These are phyloP conservation scores for Penicillium chermesinum DNA, from an alignment of 495 filamentous ascomycete genomes.

Conservation along the genomic window DNA sequence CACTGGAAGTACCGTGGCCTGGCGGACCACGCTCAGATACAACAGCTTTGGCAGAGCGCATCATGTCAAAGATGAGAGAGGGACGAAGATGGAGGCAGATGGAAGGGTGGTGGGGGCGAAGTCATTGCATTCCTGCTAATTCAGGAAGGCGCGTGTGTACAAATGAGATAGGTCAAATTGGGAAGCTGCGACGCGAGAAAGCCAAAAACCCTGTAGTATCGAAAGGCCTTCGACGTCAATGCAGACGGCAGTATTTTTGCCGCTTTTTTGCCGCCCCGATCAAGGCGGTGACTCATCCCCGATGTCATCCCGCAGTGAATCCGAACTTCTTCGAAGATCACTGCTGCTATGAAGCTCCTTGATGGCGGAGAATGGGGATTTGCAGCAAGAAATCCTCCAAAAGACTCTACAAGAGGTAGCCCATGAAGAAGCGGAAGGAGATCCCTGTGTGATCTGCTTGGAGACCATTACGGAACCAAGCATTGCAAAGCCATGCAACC, in stretches of 20 bases:
- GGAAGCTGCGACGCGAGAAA: too few relatives aligned
- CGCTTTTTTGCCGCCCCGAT: too few relatives aligned
- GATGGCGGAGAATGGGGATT: slow-evolving; percentile 39
- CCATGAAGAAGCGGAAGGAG: slow-evolving; percentile 27
- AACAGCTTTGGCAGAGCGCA: slow-evolving; percentile 41
- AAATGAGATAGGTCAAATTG: too few relatives aligned
- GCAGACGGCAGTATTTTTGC: too few relatives aligned
- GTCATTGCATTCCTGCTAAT: neutral
- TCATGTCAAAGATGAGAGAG: slow-evolving; percentile 1
- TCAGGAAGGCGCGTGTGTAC: too few relatives aligned
- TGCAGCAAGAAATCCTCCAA: slow-evolving; percentile 41
- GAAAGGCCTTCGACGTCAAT: too few relatives aligned
- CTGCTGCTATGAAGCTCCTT: neutral
- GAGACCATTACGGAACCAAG: slow-evolving; percentile 67
- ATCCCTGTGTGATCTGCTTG: slow-evolving; percentile 61
- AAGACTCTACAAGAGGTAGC: slow-evolving; percentile 41
- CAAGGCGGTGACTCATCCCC: neutral
- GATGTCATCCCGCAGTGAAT: too few relatives aligned
- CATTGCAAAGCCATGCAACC: slow-evolving; percentile 67
- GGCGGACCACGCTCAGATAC: slow-evolving; percentile 27
- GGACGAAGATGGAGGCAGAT: neutral
- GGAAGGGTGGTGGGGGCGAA: slow-evolving; percentile 3
- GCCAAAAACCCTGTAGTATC: too few relatives aligned
- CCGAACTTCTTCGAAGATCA: too few relatives aligned
- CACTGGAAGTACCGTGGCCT: slow-evolving; percentile 13